A percentile compares a stretch with the other conserved stretches of the same genome.
These are phyloP conservation scores for Pulveroboletus sp. DNA, from an alignment of 768 basidiomycete species.

Conservation along the genomic window DNA sequence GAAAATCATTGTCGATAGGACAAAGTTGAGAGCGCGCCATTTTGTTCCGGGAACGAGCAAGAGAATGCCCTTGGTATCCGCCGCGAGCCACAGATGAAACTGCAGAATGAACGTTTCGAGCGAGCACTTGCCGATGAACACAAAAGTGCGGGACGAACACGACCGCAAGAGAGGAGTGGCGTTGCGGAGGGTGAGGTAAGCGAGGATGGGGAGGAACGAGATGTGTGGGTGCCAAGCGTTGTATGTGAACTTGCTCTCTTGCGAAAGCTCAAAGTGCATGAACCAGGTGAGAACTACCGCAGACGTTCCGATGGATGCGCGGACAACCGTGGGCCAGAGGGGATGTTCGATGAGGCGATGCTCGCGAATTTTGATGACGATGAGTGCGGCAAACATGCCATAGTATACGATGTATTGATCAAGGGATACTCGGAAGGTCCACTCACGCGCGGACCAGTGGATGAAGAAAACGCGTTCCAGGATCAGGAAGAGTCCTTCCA, in stretches of 20 bases:
- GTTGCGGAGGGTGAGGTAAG: conserved; percentile 75
- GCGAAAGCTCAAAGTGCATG: conserved; percentile 73
- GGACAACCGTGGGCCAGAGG: conserved; percentile 56
- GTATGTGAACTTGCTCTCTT: conserved; percentile 80
- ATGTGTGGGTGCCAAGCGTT: conserved; percentile 82
- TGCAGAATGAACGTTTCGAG: conserved; percentile 91
- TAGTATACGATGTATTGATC: conserved; percentile 88
- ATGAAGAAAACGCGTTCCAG: conserved; percentile 67
- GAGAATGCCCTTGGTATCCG: conserved; percentile 77
- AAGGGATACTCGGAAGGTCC: conserved; percentile 83
- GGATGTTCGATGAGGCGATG: conserved; percentile 63
- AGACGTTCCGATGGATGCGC: conserved; percentile 47
- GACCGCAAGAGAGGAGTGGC: conserved; percentile 69
- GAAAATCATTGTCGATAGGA: conserved; percentile 73
- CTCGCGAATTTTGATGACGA: conserved; percentile 72
- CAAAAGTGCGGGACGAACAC: conserved; percentile 62
- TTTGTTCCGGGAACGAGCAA: conserved; percentile 70
- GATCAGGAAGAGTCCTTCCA: conserved; percentile 61
- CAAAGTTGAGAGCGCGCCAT: conserved; percentile 75
- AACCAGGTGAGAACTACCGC: conserved; percentile 64
- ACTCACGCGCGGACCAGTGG: conserved; percentile 81
- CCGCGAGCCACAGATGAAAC: conserved; percentile 84
- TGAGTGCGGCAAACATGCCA: conserved; percentile 78
- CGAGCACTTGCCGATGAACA: conserved; percentile 82
- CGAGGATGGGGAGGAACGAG: conserved; percentile 74